A percentile compares a stretch with the other conserved stretches of the same genome.
These are phyloP conservation scores for Chalciporus piperatoides DNA, from an alignment of 1,284 basidiomycete genomes.

Conservation along the genomic window DNA sequence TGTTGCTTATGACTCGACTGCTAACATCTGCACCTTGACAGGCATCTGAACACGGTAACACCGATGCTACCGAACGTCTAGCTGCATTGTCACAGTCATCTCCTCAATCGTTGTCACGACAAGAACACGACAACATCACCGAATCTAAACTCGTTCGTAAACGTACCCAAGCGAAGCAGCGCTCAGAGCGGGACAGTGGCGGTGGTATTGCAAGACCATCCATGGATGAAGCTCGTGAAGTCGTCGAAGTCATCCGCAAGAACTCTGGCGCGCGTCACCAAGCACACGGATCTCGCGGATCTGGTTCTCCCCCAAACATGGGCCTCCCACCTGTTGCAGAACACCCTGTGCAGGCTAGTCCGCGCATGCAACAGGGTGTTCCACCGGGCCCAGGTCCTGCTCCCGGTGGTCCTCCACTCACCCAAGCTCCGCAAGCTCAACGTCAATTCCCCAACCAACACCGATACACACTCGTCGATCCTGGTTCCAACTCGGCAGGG, in stretches of 20 bases:
- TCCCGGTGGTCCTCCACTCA: background rate
- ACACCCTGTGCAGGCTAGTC: conserved; percentile 10
- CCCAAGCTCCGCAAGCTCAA: conserved; percentile 5
- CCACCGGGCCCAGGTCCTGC: background rate
- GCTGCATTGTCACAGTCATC: conserved; percentile 59
- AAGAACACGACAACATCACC: conserved; percentile 78
- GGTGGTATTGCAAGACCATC: conserved; percentile 18
- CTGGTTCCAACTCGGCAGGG: conserved; percentile 23
- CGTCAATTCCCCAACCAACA: conserved; percentile 33
- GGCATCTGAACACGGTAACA: conserved; percentile 79
- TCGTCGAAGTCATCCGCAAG: conserved; percentile 42
- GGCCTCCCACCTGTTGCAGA: conserved; percentile 17
- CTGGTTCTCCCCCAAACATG: background rate
- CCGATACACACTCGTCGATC: conserved; percentile 43
- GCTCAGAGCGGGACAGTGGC: conserved; percentile 47
- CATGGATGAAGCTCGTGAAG: conserved; percentile 25
- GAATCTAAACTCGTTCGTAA: conserved; percentile 79
- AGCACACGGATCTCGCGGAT: conserved; percentile 7
- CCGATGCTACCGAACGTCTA: conserved; percentile 77
- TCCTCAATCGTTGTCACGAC: conserved; percentile 63
- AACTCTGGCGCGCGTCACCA: conserved; percentile 31
- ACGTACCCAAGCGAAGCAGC: conserved; percentile 75
- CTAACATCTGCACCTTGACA: conserved; percentile 23
- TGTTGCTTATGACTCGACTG: background rate
- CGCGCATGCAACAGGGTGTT: conserved; percentile 9